Evolutionary conservation across 2,329 filamentous ascomycete genomes (phyloP), one percentile per base, ranked within the genome.

Genomic region (Ascochyta koolunga): DNA sequence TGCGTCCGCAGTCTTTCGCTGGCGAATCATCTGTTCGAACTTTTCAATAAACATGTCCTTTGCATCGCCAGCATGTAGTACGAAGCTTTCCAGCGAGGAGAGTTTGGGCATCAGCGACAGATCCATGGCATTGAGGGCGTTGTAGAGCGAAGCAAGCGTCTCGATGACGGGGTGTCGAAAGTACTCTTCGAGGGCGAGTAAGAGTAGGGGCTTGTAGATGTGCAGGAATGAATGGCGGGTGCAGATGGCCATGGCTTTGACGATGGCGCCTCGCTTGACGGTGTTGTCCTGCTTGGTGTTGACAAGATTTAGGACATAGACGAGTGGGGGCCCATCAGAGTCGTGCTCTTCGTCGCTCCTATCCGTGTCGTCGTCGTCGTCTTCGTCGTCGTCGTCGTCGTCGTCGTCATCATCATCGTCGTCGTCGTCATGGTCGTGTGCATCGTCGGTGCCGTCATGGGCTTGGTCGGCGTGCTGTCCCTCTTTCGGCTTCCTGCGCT

Each of bases 161-260:
- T 96, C 92, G 4, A 90, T 86, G 29, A 90, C 88, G 0, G 95
- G 95, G 0, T 89, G 87, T 70, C 96, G 95, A 78, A 98, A 99
- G 75, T 99, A 99, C 71, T 98, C 93, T 69, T 99, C 93, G 46
- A 99, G 81, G 0, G 95, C 95, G 37, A 99, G 79, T 32, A 99
- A 80, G 45, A 99, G 82, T 33, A 99, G 82, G 24, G 95, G 95
- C 90, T 99, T 99, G 80, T 99, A 99, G 60, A 99, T 99, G 77
- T 99, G 95, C 63, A 99, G 79, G 76, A 99, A 99, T 3, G 95
- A 93, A 79, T 99, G 95, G 37, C 95, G 83, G 7, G 95, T 99
- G 80, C 95, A 99, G 64, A 99, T 97, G 25, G 95, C 95, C 95
- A 99, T 99, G 36, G 95, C 91, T 74, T 98, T 98, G 54, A 98